Base-by-base conservation (phyloP, 2,329 filamentous ascomycete species). In the Tetracladium maxilliforme region DNA sequence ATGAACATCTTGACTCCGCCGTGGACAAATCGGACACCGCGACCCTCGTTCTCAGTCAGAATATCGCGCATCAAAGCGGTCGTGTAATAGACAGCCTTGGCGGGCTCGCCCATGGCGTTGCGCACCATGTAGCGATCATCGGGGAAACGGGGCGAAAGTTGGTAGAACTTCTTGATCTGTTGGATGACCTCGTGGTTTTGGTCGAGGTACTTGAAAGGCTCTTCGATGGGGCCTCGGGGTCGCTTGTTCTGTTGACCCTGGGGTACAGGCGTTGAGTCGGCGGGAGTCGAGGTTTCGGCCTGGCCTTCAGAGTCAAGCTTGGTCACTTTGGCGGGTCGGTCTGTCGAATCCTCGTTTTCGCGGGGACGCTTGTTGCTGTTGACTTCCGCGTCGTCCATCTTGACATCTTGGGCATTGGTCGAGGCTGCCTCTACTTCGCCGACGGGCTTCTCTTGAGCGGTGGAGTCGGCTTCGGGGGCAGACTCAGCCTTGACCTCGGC, bases 1-100 rank as follows among this genome's bases (percentile, higher is more conserved):
- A 95, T 90, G 48, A 92, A 98, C 83, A 95, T 95, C 56, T 92
- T 92, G 17, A 98, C 86, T 35, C 90, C 90, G 25, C 79, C 87
- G 52, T 98, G 90, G 24, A 98, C 80, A 45, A 98, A 93, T 48
- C 90, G 92, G 51, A 95, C 76, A 22, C 84, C 84, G 15, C 79
- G 75, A 21, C 83, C 81, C 50, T 94, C 84, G 47, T 98, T 98
- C 44, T 77, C 67, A 4, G 64, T 69, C 4, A 98, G 64, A 27
- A 98, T 90, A 35, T 87, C 78, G 16, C 84, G 78, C 13, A 83
- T 77, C 9, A 95, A 64, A 5, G 70, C 68, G 18, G 78, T 86
- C 8, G 84, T 92, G 60, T 95, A 98, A 64, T 98, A 98, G 39
- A 98, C 87, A 15, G 86, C 90, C 58, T 93, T 92, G 26, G 81